Percentiles rank a stretch among this genome's conserved stretches.
These are phyloP conservation scores for Xylaria sp. DNA, from an alignment of 2,329 filamentous ascomycete species.

Conservation along the genomic window DNA sequence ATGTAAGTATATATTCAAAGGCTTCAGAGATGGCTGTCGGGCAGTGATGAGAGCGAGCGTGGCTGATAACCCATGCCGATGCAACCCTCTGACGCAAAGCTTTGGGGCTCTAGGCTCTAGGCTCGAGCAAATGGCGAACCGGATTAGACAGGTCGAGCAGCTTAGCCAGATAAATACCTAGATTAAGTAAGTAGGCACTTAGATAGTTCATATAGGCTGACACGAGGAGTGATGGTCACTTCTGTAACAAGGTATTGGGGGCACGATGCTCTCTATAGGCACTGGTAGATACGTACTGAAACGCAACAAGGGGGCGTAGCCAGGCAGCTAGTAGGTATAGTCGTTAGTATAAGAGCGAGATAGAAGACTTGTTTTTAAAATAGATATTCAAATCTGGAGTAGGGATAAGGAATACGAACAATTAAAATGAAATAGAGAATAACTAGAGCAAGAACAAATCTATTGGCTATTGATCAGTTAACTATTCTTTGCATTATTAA, in stretches of 20 bases:
- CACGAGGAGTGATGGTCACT: not conserved
- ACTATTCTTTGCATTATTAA: too few relatives aligned
- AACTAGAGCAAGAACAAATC: too few relatives aligned
- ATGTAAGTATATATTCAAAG: too few relatives aligned
- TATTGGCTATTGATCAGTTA: too few relatives aligned
- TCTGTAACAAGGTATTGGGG: constrained; percentile 1
- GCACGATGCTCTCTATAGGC: not conserved
- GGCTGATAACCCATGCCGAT: not conserved
- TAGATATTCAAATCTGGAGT: too few relatives aligned
- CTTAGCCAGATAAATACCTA: not conserved
- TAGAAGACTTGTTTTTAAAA: too few relatives aligned
- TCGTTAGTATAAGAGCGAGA: too few relatives aligned
- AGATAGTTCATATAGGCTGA: not conserved
- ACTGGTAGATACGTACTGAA: not conserved
- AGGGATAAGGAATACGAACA: too few relatives aligned
- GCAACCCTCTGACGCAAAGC: constrained; percentile 18
- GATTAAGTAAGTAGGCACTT: not conserved
- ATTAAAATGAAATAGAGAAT: too few relatives aligned
- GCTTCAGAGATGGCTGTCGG: not conserved
- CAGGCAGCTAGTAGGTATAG: not conserved
- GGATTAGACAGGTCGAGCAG: not conserved
- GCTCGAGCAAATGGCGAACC: not conserved
- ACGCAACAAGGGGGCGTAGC: not conserved
- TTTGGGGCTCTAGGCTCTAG: not conserved
- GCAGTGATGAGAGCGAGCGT: not conserved